Evolutionary conservation across 139 green algal genomes (phyloP).

Genomic region (Astrephomene gubernaculifera): DNA sequence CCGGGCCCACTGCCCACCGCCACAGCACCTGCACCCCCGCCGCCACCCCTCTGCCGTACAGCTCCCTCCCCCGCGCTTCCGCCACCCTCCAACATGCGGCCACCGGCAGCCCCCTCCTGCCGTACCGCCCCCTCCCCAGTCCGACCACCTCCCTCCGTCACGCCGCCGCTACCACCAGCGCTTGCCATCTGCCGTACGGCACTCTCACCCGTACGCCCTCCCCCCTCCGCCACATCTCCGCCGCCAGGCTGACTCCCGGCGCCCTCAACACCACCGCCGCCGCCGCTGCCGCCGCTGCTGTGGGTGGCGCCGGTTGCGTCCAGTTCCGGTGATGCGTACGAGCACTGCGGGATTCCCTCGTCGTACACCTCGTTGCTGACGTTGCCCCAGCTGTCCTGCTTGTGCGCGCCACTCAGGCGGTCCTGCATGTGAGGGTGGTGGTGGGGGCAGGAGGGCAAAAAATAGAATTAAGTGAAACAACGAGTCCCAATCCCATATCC

Average conservation of each 20-base stretch:
- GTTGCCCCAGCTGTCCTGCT: slow-evolving; percentile 33
- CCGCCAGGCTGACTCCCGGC: not conserved
- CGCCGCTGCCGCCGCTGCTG: not conserved
- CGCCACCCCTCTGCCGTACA: not conserved
- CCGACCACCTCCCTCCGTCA: not conserved
- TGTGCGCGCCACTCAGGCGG: slow-evolving; percentile 13
- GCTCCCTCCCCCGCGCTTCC: not conserved
- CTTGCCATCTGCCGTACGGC: not conserved
- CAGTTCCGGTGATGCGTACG: not conserved
- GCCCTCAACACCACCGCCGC: not conserved
- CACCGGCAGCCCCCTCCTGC: not conserved
- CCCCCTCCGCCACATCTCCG: not conserved
- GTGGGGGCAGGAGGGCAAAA: not conserved
- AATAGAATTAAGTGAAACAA: not conserved
- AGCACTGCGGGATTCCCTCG: slow-evolving; percentile 15
- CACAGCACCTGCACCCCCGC: not conserved
- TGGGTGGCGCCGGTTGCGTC: not conserved
- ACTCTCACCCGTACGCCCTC: not conserved
- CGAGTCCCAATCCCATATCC: not conserved
- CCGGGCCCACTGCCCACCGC: not conserved
- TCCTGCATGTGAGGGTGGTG: not conserved
- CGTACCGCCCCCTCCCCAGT: not conserved
- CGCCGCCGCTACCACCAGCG: not conserved
- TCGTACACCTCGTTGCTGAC: slow-evolving; percentile 18
- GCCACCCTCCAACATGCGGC: not conserved